These are phyloP conservation scores for Scenedesmus sp. DNA, from an alignment of 163 green algal species.

Conservation along the genomic window DNA sequence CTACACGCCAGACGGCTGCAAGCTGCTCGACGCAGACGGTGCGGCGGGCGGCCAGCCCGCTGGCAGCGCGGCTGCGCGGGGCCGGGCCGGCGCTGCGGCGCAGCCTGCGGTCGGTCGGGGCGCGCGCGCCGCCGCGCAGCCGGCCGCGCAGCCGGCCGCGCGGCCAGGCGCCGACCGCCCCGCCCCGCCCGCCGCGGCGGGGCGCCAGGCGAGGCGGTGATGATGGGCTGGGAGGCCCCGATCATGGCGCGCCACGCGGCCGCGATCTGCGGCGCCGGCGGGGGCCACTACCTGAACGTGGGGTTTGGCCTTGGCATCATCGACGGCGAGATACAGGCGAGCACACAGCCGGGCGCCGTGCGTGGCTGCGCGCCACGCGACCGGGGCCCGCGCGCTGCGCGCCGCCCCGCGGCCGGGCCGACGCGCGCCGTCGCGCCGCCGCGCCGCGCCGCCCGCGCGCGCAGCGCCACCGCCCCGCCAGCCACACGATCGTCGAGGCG, in stretches of 20 bases:
- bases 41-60: neutral
- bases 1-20: slow-evolving; percentile 75
- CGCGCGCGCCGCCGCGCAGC: neutral
- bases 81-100: neutral
- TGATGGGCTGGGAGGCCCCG: slow-evolving; percentile 96
- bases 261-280: slow-evolving; percentile 33
- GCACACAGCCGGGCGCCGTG: no score
- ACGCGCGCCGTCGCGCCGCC: no score
- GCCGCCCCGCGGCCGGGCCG: no score
- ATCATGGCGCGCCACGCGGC: slow-evolving; percentile 81
- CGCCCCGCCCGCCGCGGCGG: neutral
- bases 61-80: neutral
- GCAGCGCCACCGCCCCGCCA: slow-evolving; percentile 58
- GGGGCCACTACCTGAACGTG: slow-evolving; percentile 92
- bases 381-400: no score
- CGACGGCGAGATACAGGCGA: slow-evolving; percentile 82
- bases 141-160: neutral
- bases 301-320: slow-evolving; percentile 97
- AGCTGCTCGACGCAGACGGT: slow-evolving; percentile 86
- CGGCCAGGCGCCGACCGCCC: neutral
- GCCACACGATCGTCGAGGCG: slow-evolving; percentile 96
- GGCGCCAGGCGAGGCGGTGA: slow-evolving; percentile 85
- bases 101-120: neutral
- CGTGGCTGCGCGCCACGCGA: no score
- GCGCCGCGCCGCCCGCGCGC: neutral